These are phyloP conservation scores for Fusarium sp. DNA, from an alignment of 2,329 filamentous ascomycete genomes.

Conservation along the genomic window DNA sequence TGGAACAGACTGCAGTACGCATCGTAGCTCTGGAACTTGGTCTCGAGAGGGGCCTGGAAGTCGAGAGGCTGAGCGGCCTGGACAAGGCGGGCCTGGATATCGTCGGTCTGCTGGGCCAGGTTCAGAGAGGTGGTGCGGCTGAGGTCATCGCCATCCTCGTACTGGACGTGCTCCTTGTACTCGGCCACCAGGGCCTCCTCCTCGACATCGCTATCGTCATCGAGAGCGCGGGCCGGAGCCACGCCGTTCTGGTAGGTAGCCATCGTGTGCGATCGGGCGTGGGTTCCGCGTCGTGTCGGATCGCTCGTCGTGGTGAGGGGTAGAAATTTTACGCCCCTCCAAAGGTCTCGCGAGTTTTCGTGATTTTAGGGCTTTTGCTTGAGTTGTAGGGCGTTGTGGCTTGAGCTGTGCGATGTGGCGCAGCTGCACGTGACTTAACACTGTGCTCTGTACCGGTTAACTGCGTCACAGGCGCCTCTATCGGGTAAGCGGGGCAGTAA, in stretches of 20 bases:
- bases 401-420: background rate
- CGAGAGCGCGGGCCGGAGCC: constrained; percentile 69
- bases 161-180: constrained; percentile 96
- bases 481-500: constrained; percentile 46
- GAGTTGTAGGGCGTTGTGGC: constrained; percentile 45
- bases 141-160: constrained; percentile 85
- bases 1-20: constrained; percentile 99
- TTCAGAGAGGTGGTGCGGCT: constrained; percentile 78
- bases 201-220: constrained; percentile 92
- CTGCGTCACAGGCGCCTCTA: constrained; percentile 46
- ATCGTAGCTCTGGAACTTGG: constrained; percentile 99
- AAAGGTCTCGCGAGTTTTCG: constrained; percentile 50
- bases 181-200: constrained; percentile 96
- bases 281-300: constrained; percentile 45
- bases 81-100: constrained; percentile 91
- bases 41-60: constrained; percentile 94
- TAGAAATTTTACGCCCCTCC: constrained; percentile 53
- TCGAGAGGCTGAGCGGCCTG: constrained; percentile 95
- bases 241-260: constrained; percentile 72
- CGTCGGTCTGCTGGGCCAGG: constrained; percentile 82
- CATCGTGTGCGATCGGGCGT: constrained; percentile 59
- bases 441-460: constrained; percentile 32
- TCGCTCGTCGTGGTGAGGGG: constrained; percentile 47
- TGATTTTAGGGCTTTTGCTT: constrained; percentile 53
- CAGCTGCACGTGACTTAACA: background rate